A percentile compares a stretch with the other conserved stretches of the same genome.
Conservation (phyloP, 2,329 filamentous ascomycete species). For the Cladosporium velox region DNA sequence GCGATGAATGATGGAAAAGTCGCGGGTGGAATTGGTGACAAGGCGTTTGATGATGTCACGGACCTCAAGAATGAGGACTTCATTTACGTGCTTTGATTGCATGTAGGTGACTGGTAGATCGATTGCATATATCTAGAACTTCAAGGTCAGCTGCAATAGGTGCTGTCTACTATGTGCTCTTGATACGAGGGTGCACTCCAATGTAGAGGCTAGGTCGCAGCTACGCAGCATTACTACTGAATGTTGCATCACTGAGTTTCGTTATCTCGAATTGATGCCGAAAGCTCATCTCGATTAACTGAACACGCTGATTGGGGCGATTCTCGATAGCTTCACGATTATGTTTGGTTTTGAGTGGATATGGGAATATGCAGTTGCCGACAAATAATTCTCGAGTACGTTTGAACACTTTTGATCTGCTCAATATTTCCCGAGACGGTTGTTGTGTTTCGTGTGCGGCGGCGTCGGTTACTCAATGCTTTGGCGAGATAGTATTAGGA, state of each 20-base stretch:
- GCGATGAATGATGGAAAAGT: constrained; percentile 36
- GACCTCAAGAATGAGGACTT: constrained; percentile 66
- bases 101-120: neutral
- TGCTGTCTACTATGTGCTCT: neutral
- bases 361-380: neutral
- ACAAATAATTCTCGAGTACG: neutral
- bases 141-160: neutral
- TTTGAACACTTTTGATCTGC: neutral
- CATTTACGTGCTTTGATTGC: constrained; percentile 55
- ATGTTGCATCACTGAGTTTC: neutral
- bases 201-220: neutral
- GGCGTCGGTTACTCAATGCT: neutral
- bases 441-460: neutral
- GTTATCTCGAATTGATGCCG: neutral
- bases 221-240: neutral
- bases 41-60: constrained; percentile 60
- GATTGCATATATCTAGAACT: neutral
- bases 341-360: neutral
- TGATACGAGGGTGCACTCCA: neutral
- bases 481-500: neutral
- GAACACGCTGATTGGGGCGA: neutral
- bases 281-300: neutral
- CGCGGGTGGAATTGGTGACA: constrained; percentile 42
- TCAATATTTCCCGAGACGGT: neutral
- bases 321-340: neutral